Evolutionary conservation across 345 rosid genomes (phyloP).

Genomic region (Corchorus capsularis): DNA sequence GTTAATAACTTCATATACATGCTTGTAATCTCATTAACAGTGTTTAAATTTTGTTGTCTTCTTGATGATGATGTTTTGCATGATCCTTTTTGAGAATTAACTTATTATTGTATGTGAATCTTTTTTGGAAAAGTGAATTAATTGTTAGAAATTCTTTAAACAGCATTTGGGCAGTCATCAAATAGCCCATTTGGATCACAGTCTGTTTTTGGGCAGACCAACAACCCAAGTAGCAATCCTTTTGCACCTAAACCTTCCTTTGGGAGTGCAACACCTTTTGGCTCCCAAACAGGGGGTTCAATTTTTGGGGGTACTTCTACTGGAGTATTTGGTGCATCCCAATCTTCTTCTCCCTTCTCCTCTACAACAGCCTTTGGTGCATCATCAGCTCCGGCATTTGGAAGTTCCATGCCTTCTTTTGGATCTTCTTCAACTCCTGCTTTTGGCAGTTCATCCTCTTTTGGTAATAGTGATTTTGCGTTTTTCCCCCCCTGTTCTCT

Average conservation of each 20-base stretch:
- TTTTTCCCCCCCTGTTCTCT: not conserved
- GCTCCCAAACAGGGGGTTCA: constrained; percentile 74
- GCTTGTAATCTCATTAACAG: not conserved
- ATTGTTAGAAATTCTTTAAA: constrained; percentile 17
- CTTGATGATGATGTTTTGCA: not conserved
- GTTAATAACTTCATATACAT: not conserved
- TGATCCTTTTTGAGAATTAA: not conserved
- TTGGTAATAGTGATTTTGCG: constrained; percentile 59
- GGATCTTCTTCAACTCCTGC: constrained; percentile 72
- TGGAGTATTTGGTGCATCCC: constrained; percentile 79
- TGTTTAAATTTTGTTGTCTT: not conserved
- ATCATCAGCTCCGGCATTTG: constrained; percentile 75
- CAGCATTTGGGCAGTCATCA: constrained; percentile 87
- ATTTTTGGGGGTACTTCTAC: constrained; percentile 88
- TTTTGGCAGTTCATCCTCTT: constrained; percentile 68
- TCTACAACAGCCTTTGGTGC: constrained; percentile 74
- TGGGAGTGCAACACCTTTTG: constrained; percentile 69
- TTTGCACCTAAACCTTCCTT: constrained; percentile 71
- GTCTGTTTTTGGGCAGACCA: constrained; percentile 72
- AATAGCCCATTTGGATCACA: constrained; percentile 72
- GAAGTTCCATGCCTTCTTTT: constrained; percentile 59
- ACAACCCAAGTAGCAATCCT: constrained; percentile 55
- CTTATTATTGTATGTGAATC: not conserved
- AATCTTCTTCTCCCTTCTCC: constrained; percentile 65
- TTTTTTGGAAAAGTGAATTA: constrained; percentile 1